Conservation (phyloP, 1,139 yeast species). For the Taphrina flavorubra region DNA sequence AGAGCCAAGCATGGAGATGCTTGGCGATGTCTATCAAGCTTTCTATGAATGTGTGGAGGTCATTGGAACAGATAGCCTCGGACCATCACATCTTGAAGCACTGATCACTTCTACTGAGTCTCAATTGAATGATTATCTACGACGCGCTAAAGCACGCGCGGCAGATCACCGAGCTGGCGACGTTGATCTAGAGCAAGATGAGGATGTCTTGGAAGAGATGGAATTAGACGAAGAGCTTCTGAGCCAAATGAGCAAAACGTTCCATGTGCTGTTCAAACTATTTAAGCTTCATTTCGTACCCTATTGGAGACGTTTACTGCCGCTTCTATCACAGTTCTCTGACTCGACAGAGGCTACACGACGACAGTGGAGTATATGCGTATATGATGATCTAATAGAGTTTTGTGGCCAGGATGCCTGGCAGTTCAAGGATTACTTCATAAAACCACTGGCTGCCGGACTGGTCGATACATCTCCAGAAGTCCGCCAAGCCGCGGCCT, state of each 20-base stretch:
- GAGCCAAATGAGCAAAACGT: conserved; percentile 80
- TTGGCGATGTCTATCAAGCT: conserved; percentile 77
- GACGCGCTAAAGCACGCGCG: conserved; percentile 73
- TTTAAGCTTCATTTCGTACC: conserved; percentile 65
- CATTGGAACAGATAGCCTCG: conserved; percentile 66
- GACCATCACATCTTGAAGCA: conserved; percentile 62
- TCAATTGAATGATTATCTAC: conserved; percentile 70
- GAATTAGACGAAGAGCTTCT: conserved; percentile 74
- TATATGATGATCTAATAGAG: conserved; percentile 80
- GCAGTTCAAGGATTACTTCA: conserved; percentile 67
- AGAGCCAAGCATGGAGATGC: conserved; percentile 85
- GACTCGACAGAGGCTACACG: conserved; percentile 70
- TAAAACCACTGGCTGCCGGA: conserved; percentile 67
- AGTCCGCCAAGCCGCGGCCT: conserved; percentile 86
- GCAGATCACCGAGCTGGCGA: conserved; percentile 67
- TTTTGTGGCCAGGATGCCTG: conserved; percentile 73
- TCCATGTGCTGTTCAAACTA: conserved; percentile 75
- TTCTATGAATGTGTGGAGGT: conserved; percentile 70
- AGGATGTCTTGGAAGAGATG: conserved; percentile 71
- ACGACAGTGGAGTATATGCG: conserved; percentile 78
- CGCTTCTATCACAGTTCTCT: conserved; percentile 50
- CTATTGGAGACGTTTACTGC: conserved; percentile 61
- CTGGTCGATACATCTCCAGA: conserved; percentile 66
- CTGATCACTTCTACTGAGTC: conserved; percentile 67
- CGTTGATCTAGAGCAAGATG: conserved; percentile 66